Evolutionary conservation across 306 rosid genomes (phyloP), one percentile per base, ranked within the genome.

Genomic region (Cucurbita argyrosperma): DNA sequence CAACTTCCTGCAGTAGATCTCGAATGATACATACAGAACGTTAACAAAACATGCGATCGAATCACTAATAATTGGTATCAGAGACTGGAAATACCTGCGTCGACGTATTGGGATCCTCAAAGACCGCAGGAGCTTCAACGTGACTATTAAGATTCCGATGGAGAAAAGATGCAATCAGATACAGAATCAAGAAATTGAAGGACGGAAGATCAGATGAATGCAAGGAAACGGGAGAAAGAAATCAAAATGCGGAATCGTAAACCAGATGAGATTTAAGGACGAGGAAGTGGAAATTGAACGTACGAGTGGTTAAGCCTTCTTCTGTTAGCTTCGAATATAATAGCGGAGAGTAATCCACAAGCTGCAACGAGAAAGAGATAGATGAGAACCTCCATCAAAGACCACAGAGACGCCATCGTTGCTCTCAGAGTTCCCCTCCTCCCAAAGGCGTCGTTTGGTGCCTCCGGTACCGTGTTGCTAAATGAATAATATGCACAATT

Each of bases 61-160:
- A 15, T 3, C 14, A 51, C 35, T 51, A 15, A 38, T 8, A 8
- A 52, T 71, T 13, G 8, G 19, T 14, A 47, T 7, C 18, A 57
- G n/a, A 43, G 5, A 13, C 4, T 14, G 57, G 13, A 74, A 26
- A 57, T 74, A 59, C 97, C 98, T 86, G 90, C 52, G 87, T 90
- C 84, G 78, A 84, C 51, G 96, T 85, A 75, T 72, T 85, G 7
- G 96, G 92, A 84, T 87, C 98, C 85, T 89, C 91, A 60, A 91
- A 94, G 70, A 88, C 83, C 62, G 92, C 92, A 0, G 88, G 92
- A 78, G 84, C 87, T 74, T 88, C 98, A 76, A 94, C 89, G 71
- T 90, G 96, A 82, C 98, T 91, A 52, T 30, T 0, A 68, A 47
- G 18, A 57, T 74, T 16, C 6, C 12, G 19, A 74, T 43, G 42